A percentile compares a stretch with the other conserved stretches of the same genome.
phyloP scores from a whole-genome alignment of 805 yeast genomes.

The Saccharomycopsis vini region DNA sequence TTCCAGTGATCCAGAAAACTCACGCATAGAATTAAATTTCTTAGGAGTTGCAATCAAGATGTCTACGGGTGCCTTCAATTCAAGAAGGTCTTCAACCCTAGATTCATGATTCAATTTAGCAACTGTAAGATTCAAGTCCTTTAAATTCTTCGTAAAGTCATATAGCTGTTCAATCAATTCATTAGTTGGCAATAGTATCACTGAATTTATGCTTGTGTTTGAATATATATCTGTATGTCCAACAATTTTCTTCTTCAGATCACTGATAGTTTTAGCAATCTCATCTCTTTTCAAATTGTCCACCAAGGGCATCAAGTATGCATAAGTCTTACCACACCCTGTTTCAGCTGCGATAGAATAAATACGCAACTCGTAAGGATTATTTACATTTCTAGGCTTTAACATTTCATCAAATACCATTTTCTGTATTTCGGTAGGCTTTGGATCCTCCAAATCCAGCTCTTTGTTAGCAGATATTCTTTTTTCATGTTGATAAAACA shows the following conservation, averaged over 20 bases:
- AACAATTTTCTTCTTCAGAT: background rate
- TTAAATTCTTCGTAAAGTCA: constrained; percentile 27
- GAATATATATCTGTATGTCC: background rate
- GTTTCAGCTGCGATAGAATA: constrained; percentile 92
- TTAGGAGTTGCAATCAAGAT: constrained; percentile 82
- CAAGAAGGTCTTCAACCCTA: constrained; percentile 7
- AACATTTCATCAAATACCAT: constrained; percentile 58
- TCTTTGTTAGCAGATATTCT: constrained; percentile 26
- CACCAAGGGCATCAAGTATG: constrained; percentile 71
- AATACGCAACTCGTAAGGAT: constrained; percentile 37
- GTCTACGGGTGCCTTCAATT: constrained; percentile 46
- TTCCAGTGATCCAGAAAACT: constrained; percentile 21
- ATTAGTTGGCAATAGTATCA: constrained; percentile 72
- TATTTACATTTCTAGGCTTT: constrained; percentile 25
- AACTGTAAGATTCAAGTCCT: constrained; percentile 4
- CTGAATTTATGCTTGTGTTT: constrained; percentile 42
- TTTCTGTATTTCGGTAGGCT: constrained; percentile 76
- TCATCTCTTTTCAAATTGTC: constrained; percentile 59
- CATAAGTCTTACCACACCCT: constrained; percentile 94
- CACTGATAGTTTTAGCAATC: constrained; percentile 17
- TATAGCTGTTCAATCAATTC: constrained; percentile 80
- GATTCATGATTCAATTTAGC: constrained; percentile 7
- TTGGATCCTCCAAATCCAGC: constrained; percentile 22
- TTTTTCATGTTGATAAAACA: constrained; percentile 27
- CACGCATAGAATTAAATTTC: constrained; percentile 37